A percentile compares a stretch with the other conserved stretches of the same genome.
Conservation (phyloP, 2,329 filamentous ascomycete genomes). For the Bipolaris bicolor region DNA sequence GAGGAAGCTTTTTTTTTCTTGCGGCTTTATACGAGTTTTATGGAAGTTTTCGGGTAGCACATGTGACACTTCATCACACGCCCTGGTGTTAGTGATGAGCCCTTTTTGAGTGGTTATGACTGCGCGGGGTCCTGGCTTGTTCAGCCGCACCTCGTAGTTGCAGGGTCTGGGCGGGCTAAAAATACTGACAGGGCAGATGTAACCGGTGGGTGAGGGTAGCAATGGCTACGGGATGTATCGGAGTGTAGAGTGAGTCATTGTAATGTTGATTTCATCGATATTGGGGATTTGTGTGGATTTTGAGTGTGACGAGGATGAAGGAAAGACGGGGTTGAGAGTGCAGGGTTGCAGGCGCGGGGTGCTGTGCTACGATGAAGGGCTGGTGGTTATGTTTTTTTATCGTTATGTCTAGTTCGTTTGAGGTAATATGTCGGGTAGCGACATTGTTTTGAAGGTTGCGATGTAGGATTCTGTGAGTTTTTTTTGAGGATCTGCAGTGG, state of each 20-base stretch:
- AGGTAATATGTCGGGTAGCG: neutral
- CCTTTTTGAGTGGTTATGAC: constrained; percentile 4
- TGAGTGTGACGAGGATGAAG: neutral
- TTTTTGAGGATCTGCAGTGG: neutral
- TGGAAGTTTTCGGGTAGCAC: neutral
- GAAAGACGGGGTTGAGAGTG: neutral
- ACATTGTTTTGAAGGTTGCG: neutral
- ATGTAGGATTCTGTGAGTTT: neutral
- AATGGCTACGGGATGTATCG: neutral
- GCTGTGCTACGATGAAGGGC: neutral
- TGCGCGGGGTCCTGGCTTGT: constrained; percentile 10
- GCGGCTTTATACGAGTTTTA: too few relatives aligned
- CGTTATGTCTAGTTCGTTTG: neutral
- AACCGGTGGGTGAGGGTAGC: neutral
- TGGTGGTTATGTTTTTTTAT: neutral
- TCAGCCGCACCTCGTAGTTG: constrained; percentile 18
- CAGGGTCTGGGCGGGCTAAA: constrained; percentile 7
- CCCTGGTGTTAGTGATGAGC: too few relatives aligned
- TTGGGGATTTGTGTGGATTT: neutral
- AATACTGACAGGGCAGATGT: neutral
- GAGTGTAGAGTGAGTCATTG: neutral
- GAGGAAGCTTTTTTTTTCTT: too few relatives aligned
- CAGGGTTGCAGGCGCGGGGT: neutral
- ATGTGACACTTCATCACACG: neutral
- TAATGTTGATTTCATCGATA: neutral